A percentile compares a stretch with the other conserved stretches of the same genome.
phyloP scores from a whole-genome alignment of 2,329 filamentous ascomycete genomes.

The Alternaria sp. region DNA sequence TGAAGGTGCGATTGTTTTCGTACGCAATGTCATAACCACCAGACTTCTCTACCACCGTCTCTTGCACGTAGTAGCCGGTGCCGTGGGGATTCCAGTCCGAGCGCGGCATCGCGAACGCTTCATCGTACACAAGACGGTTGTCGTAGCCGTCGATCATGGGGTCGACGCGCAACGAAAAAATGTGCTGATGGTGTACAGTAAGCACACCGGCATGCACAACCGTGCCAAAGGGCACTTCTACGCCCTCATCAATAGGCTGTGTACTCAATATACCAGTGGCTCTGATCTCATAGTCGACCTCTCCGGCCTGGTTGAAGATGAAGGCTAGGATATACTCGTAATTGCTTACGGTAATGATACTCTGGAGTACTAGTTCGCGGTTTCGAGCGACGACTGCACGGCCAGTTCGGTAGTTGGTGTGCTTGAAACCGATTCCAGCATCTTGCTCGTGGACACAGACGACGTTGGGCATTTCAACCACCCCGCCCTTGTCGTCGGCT shows the following conservation, averaged over 20 bases:
- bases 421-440: slow-evolving; percentile 73
- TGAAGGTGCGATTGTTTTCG: slow-evolving; percentile 58
- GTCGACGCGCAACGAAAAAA: slow-evolving; percentile 67
- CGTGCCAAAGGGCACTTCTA: slow-evolving; percentile 71
- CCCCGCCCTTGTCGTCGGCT: slow-evolving; percentile 66
- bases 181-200: slow-evolving; percentile 77
- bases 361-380: slow-evolving; percentile 72
- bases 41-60: slow-evolving; percentile 60
- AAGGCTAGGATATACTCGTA: slow-evolving; percentile 78
- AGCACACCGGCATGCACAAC: slow-evolving; percentile 74
- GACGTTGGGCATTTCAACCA: slow-evolving; percentile 69
- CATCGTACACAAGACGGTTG: slow-evolving; percentile 60
- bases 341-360: slow-evolving; percentile 75
- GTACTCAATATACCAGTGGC: slow-evolving; percentile 74
- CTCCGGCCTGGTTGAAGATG: slow-evolving; percentile 75
- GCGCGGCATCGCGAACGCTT: slow-evolving; percentile 67
- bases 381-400: slow-evolving; percentile 69
- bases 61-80: slow-evolving; percentile 58
- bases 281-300: slow-evolving; percentile 71
- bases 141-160: slow-evolving; percentile 57
- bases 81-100: slow-evolving; percentile 65
- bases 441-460: slow-evolving; percentile 77
- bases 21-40: slow-evolving; percentile 61
- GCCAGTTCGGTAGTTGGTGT: slow-evolving; percentile 74
- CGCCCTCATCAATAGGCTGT: slow-evolving; percentile 70